Evolutionary conservation across 2,329 filamentous ascomycete genomes (phyloP), one percentile per base, ranked within the genome.

Genomic region (Huntiella bhutanensis): DNA sequence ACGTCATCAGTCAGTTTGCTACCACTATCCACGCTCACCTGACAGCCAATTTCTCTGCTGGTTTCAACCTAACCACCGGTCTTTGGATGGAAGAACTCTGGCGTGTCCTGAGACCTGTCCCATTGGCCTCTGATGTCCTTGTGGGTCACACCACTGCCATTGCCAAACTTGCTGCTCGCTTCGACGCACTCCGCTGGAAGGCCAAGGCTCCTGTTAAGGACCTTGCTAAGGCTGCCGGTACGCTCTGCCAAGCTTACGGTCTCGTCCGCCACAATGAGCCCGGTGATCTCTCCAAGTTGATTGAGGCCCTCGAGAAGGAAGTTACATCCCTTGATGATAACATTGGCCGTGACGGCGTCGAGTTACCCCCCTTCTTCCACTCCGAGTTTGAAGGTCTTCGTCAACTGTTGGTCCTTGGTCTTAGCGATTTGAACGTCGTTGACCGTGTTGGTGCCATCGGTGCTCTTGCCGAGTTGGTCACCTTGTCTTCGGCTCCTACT

Each of bases 11-110:
- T 17, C 13, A 62, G 2, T 60, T 75, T n/a, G 55, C 65, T 3
- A 54, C 55, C 1, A 52, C 56, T 7, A 56, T 73, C 33, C 53
- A 65, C 1, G 55, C 59, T 0, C 64, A 60, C 4, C 55, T 79
- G 2, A 61, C 69, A 38, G 63, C 63, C 35, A 68, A 69, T 43
- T 88, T 93, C 55, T 69, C 73, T 17, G 69, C 74, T 12, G 77
- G 75, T 2, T 87, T 86, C 63, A 75, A 76, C 47, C 63, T 92
- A 11, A 76, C 68, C 0, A 86, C 80, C 2, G 86, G 85, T 0
- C 64, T 86, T 10, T 79, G 75, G 53, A 91, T 92, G 82, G 82
- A 91, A 56, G 59, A 64, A 6, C 67, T 93, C 4, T 93, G 87
- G 88, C 71, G 73, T 37, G 56, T 66, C 1, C 73, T 92, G 55